Conservation (phyloP, 2,329 filamentous ascomycete species). For the Trichoderma sp. region DNA sequence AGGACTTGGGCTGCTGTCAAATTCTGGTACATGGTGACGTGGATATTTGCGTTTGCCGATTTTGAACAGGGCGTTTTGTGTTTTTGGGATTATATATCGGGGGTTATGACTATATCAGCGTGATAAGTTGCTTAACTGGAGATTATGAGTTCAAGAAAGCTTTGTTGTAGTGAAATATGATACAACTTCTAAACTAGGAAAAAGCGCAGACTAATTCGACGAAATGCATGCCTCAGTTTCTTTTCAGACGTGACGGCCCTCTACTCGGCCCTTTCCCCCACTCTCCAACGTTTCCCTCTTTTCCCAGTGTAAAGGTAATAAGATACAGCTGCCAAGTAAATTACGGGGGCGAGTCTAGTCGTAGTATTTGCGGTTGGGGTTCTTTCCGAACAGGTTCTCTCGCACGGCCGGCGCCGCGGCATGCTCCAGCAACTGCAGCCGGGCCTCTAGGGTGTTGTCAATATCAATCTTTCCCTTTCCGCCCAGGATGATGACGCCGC, state of each 20-base stretch:
- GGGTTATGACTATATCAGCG: not conserved
- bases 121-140: not conserved
- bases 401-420: constrained; percentile 83
- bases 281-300: not conserved
- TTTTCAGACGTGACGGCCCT: not conserved
- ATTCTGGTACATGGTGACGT: not conserved
- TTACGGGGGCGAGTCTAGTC: constrained; percentile 59
- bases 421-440: constrained; percentile 80
- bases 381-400: constrained; percentile 87
- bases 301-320: not conserved
- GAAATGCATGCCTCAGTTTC: constrained; percentile 16
- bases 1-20: not conserved
- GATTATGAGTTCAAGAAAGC: constrained; percentile 17
- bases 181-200: constrained; percentile 40
- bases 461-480: constrained; percentile 93
- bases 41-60: not conserved
- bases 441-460: constrained; percentile 96
- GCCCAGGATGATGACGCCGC: constrained; percentile 79
- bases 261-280: not conserved
- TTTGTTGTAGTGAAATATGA: constrained; percentile 30
- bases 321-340: constrained; percentile 10
- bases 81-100: not conserved
- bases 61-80: not conserved
- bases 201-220: constrained; percentile 26
- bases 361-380: constrained; percentile 92